A percentile compares a stretch with the other conserved stretches of the same genome.
Conservation (phyloP, 129 eudicot species). For the carrot (Daucus carota) region DNA sequence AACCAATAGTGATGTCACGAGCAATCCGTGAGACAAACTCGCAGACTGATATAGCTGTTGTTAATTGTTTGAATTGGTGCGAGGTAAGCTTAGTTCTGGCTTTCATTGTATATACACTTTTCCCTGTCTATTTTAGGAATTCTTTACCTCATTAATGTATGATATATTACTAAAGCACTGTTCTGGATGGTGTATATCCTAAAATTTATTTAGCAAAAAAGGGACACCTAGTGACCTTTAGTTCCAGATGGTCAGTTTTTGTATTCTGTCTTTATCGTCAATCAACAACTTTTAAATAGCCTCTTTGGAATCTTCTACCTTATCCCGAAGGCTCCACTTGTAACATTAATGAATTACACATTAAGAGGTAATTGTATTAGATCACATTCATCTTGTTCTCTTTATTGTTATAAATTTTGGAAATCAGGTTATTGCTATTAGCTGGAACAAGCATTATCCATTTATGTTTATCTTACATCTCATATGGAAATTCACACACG, state of each 20-base stretch:
- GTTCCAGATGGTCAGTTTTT: not conserved
- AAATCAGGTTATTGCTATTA: not conserved
- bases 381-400: not conserved
- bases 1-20: conserved; percentile 2
- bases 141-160: not conserved
- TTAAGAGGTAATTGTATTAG: not conserved
- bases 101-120: not conserved
- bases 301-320: not conserved
- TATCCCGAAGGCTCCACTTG: not conserved
- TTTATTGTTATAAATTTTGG: not conserved
- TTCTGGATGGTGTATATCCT: not conserved
- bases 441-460: not conserved
- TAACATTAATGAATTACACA: not conserved
- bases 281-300: too few species aligned
- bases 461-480: not conserved
- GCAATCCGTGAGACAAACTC: not conserved
- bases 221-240: not conserved
- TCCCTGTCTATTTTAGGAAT: not conserved
- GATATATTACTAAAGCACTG: not conserved
- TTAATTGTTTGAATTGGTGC: conserved; percentile 5
- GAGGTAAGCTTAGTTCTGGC: not conserved
- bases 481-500: not conserved
- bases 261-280: not conserved
- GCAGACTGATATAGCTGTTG: not conserved
- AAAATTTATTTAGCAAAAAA: not conserved